Conservation (phyloP, 306 rosid genomes). For the Purshia tridentata region DNA sequence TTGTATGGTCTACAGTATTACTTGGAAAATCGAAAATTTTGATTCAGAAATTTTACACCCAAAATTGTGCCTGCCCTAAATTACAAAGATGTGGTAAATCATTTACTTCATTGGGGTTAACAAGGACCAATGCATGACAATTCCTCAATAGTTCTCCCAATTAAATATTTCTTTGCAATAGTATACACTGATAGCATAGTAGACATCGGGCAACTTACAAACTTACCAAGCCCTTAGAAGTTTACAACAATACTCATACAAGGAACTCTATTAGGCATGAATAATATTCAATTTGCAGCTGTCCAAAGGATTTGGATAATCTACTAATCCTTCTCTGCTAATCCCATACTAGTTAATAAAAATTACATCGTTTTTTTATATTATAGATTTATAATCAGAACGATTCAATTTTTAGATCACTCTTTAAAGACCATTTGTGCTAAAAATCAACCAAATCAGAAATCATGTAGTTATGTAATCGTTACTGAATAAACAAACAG, state of each 20-base stretch:
- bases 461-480: too few species aligned
- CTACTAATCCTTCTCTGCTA: too few species aligned
- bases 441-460: too few species aligned
- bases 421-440: too few species aligned
- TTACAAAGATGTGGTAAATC: not conserved
- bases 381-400: too few species aligned
- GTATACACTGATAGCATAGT: not conserved
- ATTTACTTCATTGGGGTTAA: not conserved
- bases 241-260: not conserved
- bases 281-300: not conserved
- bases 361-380: too few species aligned
- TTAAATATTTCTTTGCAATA: not conserved
- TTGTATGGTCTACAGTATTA: not conserved
- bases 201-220: not conserved
- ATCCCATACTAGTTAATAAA: too few species aligned
- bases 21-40: not conserved
- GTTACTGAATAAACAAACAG: too few species aligned
- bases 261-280: not conserved
- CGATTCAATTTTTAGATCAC: too few species aligned
- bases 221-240: not conserved
- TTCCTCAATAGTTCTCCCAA: not conserved
- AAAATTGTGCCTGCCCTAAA: not conserved
- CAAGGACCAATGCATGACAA: not conserved
- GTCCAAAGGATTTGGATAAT: too few species aligned
- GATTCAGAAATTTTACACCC: not conserved